Percentiles rank a stretch among this genome's conserved stretches.
Conservation (phyloP, 2,329 filamentous ascomycete genomes). For the Stagonosporopsis vannaccii region DNA sequence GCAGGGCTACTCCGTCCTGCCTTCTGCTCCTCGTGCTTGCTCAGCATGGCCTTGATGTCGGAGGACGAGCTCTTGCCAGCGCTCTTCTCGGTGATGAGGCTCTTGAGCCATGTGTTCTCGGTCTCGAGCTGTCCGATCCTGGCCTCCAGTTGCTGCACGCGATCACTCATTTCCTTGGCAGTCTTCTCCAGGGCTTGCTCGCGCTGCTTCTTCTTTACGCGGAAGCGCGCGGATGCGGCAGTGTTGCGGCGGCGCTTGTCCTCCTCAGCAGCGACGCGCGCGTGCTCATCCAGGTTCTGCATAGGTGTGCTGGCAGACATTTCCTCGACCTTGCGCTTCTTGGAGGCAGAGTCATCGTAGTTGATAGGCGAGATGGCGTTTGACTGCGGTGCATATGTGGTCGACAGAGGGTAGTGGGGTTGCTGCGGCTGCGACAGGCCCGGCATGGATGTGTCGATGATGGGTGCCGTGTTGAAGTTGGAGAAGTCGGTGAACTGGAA, state of each 20-base stretch:
- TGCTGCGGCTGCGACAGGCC: conserved; percentile 37
- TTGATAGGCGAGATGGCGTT: conserved; percentile 39
- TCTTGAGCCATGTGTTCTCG: conserved; percentile 62
- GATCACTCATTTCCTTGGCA: conserved; percentile 60
- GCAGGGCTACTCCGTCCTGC: conserved; percentile 46
- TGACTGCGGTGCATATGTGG: conserved; percentile 38
- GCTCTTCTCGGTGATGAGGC: conserved; percentile 60
- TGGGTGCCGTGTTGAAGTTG: conserved; percentile 44
- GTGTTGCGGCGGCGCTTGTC: conserved; percentile 63
- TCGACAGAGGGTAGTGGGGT: conserved; percentile 34
- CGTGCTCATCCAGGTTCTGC: conserved; percentile 53
- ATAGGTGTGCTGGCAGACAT: conserved; percentile 39
- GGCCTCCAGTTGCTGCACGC: conserved; percentile 59
- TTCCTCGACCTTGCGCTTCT: conserved; percentile 57
- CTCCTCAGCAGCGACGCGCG: conserved; percentile 58
- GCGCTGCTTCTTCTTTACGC: conserved; percentile 64
- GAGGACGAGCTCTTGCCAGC: conserved; percentile 43
- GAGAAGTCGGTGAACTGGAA: conserved; percentile 58
- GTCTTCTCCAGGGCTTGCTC: conserved; percentile 61
- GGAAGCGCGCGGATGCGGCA: conserved; percentile 61
- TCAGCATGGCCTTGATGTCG: conserved; percentile 46
- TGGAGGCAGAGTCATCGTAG: conserved; percentile 44
- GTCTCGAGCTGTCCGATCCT: conserved; percentile 62
- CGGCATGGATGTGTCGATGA: conserved; percentile 43
- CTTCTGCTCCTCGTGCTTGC: conserved; percentile 43